phyloP scores from a whole-genome alignment of 2,329 filamentous ascomycete genomes.

The Stemphylium lycopersici region DNA sequence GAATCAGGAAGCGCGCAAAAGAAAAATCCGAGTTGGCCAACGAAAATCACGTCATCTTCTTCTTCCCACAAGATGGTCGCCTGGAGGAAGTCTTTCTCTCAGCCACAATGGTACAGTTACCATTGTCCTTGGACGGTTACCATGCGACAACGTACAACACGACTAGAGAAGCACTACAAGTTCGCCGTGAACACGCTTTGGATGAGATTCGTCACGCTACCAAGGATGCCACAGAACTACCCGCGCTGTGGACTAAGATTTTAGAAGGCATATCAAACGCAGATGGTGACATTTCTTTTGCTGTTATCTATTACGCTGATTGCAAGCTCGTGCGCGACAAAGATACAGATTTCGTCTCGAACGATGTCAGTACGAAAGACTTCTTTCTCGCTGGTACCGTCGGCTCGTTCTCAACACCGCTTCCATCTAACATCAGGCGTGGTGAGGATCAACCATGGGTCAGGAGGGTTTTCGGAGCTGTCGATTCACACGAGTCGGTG shows the following conservation, averaged over 20 bases:
- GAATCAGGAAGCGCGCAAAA: neutral
- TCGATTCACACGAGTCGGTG: neutral
- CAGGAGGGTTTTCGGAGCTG: neutral
- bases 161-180: neutral
- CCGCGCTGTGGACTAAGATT: neutral
- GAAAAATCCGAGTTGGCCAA: neutral
- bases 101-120: conserved; percentile 5
- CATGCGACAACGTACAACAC: neutral
- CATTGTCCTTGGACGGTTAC: neutral
- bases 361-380: neutral
- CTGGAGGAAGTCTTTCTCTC: conserved; percentile 3
- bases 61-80: conserved; percentile 1
- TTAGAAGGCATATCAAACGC: conserved; percentile 1
- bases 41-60: neutral
- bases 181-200: conserved; percentile 1
- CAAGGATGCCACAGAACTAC: neutral
- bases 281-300: conserved; percentile 1
- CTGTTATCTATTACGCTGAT: neutral
- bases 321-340: neutral
- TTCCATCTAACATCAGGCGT: neutral
- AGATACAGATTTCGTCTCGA: neutral
- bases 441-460: neutral
- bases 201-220: neutral
- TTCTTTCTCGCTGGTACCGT: neutral
- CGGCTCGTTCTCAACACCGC: neutral